Evolutionary conservation across 2,329 filamentous ascomycete species (phyloP).

Genomic region (Arthrobotrys pseudoclavata): DNA sequence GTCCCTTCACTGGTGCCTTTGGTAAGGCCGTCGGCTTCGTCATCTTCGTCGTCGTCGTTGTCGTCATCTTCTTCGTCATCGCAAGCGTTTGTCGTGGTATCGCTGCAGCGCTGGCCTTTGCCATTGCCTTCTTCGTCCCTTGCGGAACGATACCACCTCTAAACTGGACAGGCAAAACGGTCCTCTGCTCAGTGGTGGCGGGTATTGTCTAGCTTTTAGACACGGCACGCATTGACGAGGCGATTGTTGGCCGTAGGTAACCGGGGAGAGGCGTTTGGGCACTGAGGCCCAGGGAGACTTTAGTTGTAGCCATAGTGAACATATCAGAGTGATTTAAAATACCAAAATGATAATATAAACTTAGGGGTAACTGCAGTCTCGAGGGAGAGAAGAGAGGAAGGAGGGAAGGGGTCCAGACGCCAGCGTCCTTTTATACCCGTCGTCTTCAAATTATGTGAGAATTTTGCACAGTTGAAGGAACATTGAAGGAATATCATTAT

Average conservation of each 20-base stretch:
- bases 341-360: not conserved
- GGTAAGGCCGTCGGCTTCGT: not conserved
- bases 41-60: not conserved
- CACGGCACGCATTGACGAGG: constrained; percentile 10
- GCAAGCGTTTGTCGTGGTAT: not conserved
- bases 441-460: not conserved
- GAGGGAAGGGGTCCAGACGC: not conserved
- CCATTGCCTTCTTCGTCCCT: constrained; percentile 14
- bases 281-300: constrained; percentile 12
- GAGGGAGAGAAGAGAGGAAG: not conserved
- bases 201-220: not conserved
- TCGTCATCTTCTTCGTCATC: not conserved
- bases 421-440: not conserved
- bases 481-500: too few species aligned
- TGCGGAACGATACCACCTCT: constrained; percentile 9
- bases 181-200: constrained; percentile 7
- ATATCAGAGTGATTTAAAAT: constrained; percentile 1
- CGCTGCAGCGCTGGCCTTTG: constrained; percentile 3
- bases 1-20: not conserved
- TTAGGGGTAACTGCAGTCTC: constrained; percentile 11
- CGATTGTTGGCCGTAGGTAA: constrained; percentile 11
- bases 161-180: constrained; percentile 6
- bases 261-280: constrained; percentile 13
- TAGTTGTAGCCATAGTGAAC: constrained; percentile 13
- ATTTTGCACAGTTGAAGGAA: not conserved